phyloP scores from a whole-genome alignment of 441 rosid genomes.

The Gossypium trilobum region DNA sequence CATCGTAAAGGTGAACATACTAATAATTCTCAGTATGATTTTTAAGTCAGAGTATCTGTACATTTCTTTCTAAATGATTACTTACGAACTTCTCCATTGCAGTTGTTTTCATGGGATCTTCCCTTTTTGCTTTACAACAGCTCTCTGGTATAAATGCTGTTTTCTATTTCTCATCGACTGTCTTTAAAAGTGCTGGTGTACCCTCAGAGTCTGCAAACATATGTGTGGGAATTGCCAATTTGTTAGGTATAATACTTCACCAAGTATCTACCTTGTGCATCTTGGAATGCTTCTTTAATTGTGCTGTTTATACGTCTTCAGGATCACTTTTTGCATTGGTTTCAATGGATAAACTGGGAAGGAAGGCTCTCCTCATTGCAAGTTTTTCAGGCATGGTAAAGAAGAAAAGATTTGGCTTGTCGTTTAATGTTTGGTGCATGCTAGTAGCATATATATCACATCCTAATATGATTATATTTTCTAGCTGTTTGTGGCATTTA shows the following conservation, averaged over 20 bases:
- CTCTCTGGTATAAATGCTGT: conserved; percentile 72
- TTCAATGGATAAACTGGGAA: conserved; percentile 69
- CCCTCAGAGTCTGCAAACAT: conserved; percentile 61
- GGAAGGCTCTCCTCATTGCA: conserved; percentile 54
- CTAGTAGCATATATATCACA: neutral
- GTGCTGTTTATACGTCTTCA: conserved; percentile 20
- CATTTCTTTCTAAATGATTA: conserved; percentile 23
- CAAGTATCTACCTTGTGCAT: conserved; percentile 2
- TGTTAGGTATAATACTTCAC: conserved; percentile 37
- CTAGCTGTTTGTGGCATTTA: conserved; percentile 7
- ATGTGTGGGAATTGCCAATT: conserved; percentile 56
- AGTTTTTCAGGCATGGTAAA: conserved; percentile 68
- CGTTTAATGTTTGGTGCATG: neutral
- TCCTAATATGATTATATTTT: neutral
- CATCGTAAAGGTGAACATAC: conserved; percentile 43
- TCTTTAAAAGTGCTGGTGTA: conserved; percentile 62
- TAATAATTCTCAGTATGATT: conserved; percentile 9
- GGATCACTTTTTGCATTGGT: conserved; percentile 52
- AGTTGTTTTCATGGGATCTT: conserved; percentile 69
- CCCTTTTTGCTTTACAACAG: conserved; percentile 77
- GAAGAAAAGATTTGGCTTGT: neutral
- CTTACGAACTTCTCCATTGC: conserved; percentile 36
- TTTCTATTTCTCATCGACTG: conserved; percentile 70
- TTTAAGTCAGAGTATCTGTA: conserved; percentile 1
- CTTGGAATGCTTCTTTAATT: conserved; percentile 12